Conservation (phyloP, 805 yeast genomes). For the Zygosaccharomyces siamensis region DNA sequence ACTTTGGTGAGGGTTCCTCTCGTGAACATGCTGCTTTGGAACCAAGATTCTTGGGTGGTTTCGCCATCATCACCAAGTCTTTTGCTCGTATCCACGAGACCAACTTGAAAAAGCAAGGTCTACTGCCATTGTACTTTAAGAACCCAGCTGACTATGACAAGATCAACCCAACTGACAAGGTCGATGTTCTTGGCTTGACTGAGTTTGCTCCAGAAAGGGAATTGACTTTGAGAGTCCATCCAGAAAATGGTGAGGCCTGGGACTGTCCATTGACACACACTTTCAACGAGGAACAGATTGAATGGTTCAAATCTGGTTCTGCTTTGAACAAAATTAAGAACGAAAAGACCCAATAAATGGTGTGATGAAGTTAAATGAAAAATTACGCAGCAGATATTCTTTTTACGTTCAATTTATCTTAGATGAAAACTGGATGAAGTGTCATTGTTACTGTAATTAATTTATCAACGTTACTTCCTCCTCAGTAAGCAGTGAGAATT, state of each 20-base stretch:
- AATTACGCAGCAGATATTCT: not conserved
- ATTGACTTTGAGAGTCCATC: constrained; percentile 69
- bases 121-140: constrained; percentile 91
- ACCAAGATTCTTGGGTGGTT: constrained; percentile 98
- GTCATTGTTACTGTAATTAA: constrained; percentile 15
- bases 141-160: constrained; percentile 88
- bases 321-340: constrained; percentile 77
- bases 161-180: constrained; percentile 84
- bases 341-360: constrained; percentile 9
- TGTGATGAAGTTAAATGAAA: not conserved
- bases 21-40: constrained; percentile 99
- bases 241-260: constrained; percentile 77
- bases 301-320: constrained; percentile 98
- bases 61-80: constrained; percentile 94
- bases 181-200: constrained; percentile 80
- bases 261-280: constrained; percentile 91
- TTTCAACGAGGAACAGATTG: constrained; percentile 93
- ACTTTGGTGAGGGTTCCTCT: constrained; percentile 99
- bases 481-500: not conserved
- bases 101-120: constrained; percentile 98
- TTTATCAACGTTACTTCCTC: constrained; percentile 10
- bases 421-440: not conserved
- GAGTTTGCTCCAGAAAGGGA: constrained; percentile 90
- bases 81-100: constrained; percentile 99
- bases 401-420: not conserved